These are phyloP conservation scores for Blastomyces gilchristii DNA, from an alignment of 2,329 filamentous ascomycete species.

Conservation along the genomic window DNA sequence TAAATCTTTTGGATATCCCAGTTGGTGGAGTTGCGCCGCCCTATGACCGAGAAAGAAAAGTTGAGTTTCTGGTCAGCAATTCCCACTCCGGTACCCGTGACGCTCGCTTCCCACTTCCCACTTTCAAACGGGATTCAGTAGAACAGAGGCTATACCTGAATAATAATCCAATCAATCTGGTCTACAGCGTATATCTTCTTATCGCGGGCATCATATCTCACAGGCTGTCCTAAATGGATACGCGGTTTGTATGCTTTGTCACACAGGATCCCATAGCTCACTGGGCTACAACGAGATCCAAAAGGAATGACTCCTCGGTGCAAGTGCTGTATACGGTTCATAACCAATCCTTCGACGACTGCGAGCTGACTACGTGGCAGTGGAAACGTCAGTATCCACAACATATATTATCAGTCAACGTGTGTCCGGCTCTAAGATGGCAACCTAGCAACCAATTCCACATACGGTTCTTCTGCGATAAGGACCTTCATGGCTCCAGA, in stretches of 20 bases:
- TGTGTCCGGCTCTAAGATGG: neutral
- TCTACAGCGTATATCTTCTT: constrained; percentile 24
- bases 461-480: constrained; percentile 26
- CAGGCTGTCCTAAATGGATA: constrained; percentile 21
- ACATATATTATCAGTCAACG: neutral
- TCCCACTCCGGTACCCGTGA: neutral
- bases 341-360: constrained; percentile 10
- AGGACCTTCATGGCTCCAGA: constrained; percentile 21
- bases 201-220: constrained; percentile 24
- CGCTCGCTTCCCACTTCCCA: neutral
- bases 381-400: neutral
- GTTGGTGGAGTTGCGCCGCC: constrained; percentile 17
- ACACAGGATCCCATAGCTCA: constrained; percentile 30
- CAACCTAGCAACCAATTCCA: neutral
- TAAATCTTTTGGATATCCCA: constrained; percentile 22
- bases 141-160: constrained; percentile 18
- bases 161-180: constrained; percentile 30
- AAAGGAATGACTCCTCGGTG: constrained; percentile 21
- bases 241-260: constrained; percentile 24
- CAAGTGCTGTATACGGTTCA: constrained; percentile 10
- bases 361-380: constrained; percentile 8
- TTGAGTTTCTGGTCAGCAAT: neutral
- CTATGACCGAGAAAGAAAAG: constrained; percentile 9
- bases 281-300: constrained; percentile 24
- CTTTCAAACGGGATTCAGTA: neutral